Percentiles rank a stretch among this genome's conserved stretches.
Conservation (phyloP, 2,329 filamentous ascomycete species). For the Cercospora canescens region DNA sequence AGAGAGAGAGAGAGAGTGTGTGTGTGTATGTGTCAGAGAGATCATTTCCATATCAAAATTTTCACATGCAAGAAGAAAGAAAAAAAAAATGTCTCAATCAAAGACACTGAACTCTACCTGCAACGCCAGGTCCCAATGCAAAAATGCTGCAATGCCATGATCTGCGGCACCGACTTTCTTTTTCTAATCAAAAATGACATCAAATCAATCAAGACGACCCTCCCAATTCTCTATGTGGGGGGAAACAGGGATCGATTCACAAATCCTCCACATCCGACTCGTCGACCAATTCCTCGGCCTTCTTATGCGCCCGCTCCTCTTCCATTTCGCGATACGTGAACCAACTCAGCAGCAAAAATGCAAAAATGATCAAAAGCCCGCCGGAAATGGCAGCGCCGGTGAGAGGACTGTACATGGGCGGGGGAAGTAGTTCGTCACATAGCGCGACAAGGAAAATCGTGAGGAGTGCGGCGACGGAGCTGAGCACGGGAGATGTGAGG, state of each 20-base stretch:
- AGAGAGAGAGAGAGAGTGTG: too few relatives aligned
- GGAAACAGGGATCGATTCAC: background rate
- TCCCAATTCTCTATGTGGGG: too few relatives aligned
- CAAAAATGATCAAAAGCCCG: conserved; percentile 82
- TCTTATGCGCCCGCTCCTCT: conserved; percentile 69
- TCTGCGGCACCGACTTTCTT: background rate
- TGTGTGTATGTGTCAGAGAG: too few relatives aligned
- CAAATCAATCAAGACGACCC: background rate
- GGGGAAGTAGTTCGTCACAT: conserved; percentile 81
- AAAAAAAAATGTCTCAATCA: background rate
- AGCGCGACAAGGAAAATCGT: conserved; percentile 97
- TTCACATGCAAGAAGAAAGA: background rate
- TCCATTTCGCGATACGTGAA: conserved; percentile 93
- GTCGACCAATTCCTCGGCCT: conserved; percentile 41
- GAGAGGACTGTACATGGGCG: conserved; percentile 66
- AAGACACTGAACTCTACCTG: background rate
- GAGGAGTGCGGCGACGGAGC: conserved; percentile 83
- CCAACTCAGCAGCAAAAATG: conserved; percentile 84
- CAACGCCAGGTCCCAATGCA: background rate
- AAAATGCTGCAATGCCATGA: background rate
- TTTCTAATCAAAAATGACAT: background rate
- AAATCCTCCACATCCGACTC: conserved; percentile 47
- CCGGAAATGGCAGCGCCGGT: conserved; percentile 74
- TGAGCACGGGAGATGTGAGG: conserved; percentile 84
- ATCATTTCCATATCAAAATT: background rate